These are phyloP conservation scores for Penicillium decumbens DNA, from an alignment of 2,329 filamentous ascomycete genomes.

Conservation along the genomic window DNA sequence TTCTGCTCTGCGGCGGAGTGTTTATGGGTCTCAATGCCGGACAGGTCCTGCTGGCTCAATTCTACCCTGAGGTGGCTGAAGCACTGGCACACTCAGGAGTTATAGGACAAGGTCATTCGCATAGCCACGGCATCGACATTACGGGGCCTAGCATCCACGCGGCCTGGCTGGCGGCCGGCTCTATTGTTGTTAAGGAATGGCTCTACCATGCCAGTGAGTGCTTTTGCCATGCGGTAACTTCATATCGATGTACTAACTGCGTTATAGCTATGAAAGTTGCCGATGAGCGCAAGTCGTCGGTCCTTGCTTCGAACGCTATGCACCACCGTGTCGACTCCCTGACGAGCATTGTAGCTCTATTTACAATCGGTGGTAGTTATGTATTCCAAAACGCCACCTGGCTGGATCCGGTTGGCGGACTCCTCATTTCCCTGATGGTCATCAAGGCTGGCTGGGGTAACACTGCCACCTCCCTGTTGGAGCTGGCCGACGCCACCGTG, in stretches of 20 bases:
- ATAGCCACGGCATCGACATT: constrained; percentile 50
- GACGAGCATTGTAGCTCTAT: constrained; percentile 86
- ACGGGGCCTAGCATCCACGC: constrained; percentile 82
- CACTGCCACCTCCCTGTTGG: constrained; percentile 72
- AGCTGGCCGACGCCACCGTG: constrained; percentile 85
- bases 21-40: constrained; percentile 84
- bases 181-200: constrained; percentile 93
- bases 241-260: constrained; percentile 6
- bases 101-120: constrained; percentile 55
- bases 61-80: constrained; percentile 63
- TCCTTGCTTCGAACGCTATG: constrained; percentile 90
- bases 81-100: constrained; percentile 38
- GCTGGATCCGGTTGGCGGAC: constrained; percentile 88
- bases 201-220: constrained; percentile 88
- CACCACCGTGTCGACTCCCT: constrained; percentile 95
- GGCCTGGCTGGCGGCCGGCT: constrained; percentile 87
- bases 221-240: neutral
- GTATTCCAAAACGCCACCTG: constrained; percentile 78
- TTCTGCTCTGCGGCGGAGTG: constrained; percentile 81
- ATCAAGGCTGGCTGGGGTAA: constrained; percentile 86
- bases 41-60: constrained; percentile 65
- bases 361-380: constrained; percentile 85
- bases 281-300: constrained; percentile 86
- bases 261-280: constrained; percentile 84
- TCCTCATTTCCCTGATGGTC: constrained; percentile 90